A percentile compares a stretch with the other conserved stretches of the same genome.
phyloP scores from a whole-genome alignment of 78 protist species.

The Anaeramoeba flamelloides region DNA sequence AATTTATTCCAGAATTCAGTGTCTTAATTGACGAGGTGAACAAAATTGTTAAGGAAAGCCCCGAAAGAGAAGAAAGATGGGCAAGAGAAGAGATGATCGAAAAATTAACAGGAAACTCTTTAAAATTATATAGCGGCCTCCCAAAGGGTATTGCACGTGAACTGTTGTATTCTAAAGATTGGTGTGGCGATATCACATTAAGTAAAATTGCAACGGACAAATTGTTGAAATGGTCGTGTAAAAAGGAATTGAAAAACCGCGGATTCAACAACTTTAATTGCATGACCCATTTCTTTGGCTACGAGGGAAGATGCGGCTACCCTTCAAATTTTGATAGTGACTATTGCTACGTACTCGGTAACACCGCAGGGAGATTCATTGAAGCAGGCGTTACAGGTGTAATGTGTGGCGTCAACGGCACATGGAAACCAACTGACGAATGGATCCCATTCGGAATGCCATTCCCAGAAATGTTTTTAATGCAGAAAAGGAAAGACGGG shows the following conservation, averaged over 20 bases:
- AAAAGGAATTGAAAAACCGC: too few species aligned
- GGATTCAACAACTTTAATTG: slow-evolving; percentile 15
- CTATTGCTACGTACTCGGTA: slow-evolving; percentile 41
- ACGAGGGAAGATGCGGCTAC: slow-evolving; percentile 37
- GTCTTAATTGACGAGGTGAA: slow-evolving; percentile 11
- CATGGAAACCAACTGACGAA: background rate
- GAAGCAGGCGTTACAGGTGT: slow-evolving; percentile 19
- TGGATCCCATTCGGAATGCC: slow-evolving; percentile 32
- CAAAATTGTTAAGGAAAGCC: slow-evolving; percentile 5
- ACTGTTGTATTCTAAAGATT: too few species aligned
- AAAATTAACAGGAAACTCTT: too few species aligned
- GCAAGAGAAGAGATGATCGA: too few species aligned
- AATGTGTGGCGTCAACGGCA: slow-evolving; percentile 17
- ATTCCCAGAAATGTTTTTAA: slow-evolving; percentile 13
- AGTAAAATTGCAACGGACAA: too few species aligned
- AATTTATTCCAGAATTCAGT: slow-evolving; percentile 11
- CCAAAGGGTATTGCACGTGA: too few species aligned
- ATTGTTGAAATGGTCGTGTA: too few species aligned
- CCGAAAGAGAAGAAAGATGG: too few species aligned
- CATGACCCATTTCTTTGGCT: slow-evolving; percentile 43
- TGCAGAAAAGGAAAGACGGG: slow-evolving; percentile 5
- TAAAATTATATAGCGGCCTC: too few species aligned
- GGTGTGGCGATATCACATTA: too few species aligned
- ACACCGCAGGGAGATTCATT: slow-evolving; percentile 24
- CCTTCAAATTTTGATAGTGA: slow-evolving; percentile 38